Base-by-base conservation (phyloP, 805 yeast species). In the Wickerhamomyces mucosus region DNA sequence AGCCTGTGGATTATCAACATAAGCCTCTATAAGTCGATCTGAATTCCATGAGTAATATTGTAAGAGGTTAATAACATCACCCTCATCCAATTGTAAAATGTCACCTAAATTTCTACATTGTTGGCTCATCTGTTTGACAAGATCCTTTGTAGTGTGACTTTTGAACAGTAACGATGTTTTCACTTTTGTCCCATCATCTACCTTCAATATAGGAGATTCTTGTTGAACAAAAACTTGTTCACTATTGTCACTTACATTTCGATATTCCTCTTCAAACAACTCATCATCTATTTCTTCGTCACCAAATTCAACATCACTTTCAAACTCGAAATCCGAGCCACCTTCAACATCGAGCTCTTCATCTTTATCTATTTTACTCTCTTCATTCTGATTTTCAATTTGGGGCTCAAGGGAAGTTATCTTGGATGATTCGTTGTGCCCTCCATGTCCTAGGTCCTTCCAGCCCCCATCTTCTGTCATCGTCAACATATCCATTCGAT, bases 11-110 rank as follows among this genome's bases (percentile, higher is more conserved):
- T 62, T 58, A 15, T 63, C 69, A 34, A 75, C 63, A 51, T 66
- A 75, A 21, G 58, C 62, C 33, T 78, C 84, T 37, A 76, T 48
- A 30, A 77, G 47, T 33, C 61, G 58, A 35, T 75, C 78, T 22
- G 67, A 66, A 42, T 75, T 75, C 83, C 83, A 78, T 15, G 63
- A 59, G 50, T 58, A 74, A 28, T 58, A 50, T 21, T 68, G 61
- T 29, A 75, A 50, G 24, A 78, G 43, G 4, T 66, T 50, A 9
- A 66, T 48, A 13, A 73, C 59, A 15, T 59, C 59, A 20, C 59
- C 63, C 8, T 35, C 35, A 4, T 63, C 53, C 1, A 69, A 33
- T 20, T 61, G 61, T 4, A 70, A 42, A 8, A 68, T 46, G 1
- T 41, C 36, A 15, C 60, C 45, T 5, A 69, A 43, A n/a, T 57